These are phyloP conservation scores for Lophiostoma macrostomum DNA, from an alignment of 495 filamentous ascomycete species.

Conservation along the genomic window DNA sequence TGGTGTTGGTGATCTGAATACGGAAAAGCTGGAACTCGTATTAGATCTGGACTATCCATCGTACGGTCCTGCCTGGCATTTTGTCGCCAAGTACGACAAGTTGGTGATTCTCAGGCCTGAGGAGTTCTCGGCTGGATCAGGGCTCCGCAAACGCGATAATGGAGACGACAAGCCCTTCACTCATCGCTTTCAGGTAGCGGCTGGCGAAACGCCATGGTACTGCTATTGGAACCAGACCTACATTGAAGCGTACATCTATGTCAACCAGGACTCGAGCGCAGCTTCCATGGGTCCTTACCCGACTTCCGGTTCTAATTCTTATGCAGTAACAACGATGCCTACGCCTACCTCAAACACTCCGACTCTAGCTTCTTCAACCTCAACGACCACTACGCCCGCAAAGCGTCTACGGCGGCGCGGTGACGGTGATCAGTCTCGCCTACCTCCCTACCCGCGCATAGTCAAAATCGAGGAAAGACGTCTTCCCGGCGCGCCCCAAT, in stretches of 20 bases:
- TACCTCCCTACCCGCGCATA: slow-evolving; percentile 59
- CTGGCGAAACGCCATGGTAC: slow-evolving; percentile 74
- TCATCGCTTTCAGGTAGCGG: slow-evolving; percentile 44
- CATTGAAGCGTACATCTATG: slow-evolving; percentile 79
- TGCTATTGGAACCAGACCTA: slow-evolving; percentile 84
- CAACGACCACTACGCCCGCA: neutral
- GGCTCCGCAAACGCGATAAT: slow-evolving; percentile 8
- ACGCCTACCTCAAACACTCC: slow-evolving; percentile 1
- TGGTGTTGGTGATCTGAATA: slow-evolving; percentile 46
- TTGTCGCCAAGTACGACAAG: slow-evolving; percentile 72
- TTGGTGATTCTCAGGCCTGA: slow-evolving; percentile 67
- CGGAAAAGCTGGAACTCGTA: slow-evolving; percentile 57
- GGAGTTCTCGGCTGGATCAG: slow-evolving; percentile 39
- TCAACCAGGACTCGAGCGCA: slow-evolving; percentile 39
- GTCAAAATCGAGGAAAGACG: slow-evolving; percentile 81
- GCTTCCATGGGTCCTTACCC: slow-evolving; percentile 17
- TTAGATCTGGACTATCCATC: slow-evolving; percentile 58
- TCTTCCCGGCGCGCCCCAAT: slow-evolving; percentile 43
- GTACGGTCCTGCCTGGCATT: slow-evolving; percentile 73
- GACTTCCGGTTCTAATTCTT: slow-evolving; percentile 5
- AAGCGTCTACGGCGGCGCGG: slow-evolving; percentile 2
- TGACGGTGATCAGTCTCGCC: slow-evolving; percentile 11
- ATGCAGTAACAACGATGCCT: neutral
- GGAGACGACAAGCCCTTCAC: slow-evolving; percentile 16
- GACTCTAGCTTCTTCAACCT: neutral